Base-by-base conservation (phyloP, 345 rosid genomes). In the Clarkia xantiana region DNA sequence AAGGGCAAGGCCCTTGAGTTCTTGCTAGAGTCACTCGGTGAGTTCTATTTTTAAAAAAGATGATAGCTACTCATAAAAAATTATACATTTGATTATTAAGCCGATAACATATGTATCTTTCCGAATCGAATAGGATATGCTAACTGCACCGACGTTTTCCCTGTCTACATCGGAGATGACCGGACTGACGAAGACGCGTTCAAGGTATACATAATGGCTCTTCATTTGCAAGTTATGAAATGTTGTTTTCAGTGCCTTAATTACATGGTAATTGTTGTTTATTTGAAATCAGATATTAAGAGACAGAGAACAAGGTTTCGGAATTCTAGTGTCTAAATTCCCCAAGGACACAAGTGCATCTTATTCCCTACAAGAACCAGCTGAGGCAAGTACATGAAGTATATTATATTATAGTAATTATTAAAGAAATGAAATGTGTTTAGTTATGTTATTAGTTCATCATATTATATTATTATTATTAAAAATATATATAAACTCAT, bases 121-220 rank as follows among this genome's bases (percentile, higher is more conserved):
- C n/a, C n/a, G n/a, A n/a, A n/a, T n/a, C n/a, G 36, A 29, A 41
- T 58, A 90, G 99, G 96, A 53, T 87, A 67, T 47, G 81, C 82
- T 16, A 74, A 87, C 51, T 75, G 80, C 57, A 60, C 63, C 4
- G 71, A 84, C 45, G 99, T 82, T 43, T 80, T 93, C 2, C 99
- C 99, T 0, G 76, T 93, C 2, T 93, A 93, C 50, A 93, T 93
- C 19, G 99, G 99, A 0, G 99, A 93, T 40, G 99, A 93, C 59
- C 68, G 79, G 13, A 84, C 94, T 0, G 99, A 93, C 16, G 99
- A 93, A 60, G 99, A 93, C 56, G 99, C 99, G 42, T 93, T 93
- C 57, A 84, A 82, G 94, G 98, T 91, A 74, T 56, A 18, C 42
- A n/a, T n/a, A n/a, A n/a, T n/a, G n/a, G n/a, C n/a, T n/a, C n/a